phyloP scores from a whole-genome alignment of 139 green algal genomes.

The Astrephomene gubernaculifera region DNA sequence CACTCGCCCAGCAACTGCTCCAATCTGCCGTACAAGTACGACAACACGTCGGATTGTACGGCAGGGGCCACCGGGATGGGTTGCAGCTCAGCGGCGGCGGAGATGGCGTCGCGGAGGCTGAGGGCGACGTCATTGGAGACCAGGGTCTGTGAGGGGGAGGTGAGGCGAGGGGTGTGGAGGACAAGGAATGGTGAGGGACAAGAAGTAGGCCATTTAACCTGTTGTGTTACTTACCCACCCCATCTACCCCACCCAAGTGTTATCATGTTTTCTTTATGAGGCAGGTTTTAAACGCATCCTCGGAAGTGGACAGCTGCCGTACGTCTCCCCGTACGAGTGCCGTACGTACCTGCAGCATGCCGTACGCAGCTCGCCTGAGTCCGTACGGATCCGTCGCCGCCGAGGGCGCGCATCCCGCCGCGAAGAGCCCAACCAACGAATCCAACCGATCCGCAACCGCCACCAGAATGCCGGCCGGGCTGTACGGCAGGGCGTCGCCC shows the following conservation, averaged over 20 bases:
- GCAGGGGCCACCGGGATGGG: slow-evolving; percentile 73
- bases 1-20: slow-evolving; percentile 97
- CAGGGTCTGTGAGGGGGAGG: slow-evolving; percentile 65
- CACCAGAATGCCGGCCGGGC: slow-evolving; percentile 62
- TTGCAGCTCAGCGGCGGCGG: slow-evolving; percentile 77
- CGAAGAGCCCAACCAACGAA: slow-evolving; percentile 94
- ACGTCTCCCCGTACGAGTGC: too few relatives aligned
- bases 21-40: slow-evolving; percentile 84
- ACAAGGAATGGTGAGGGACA: background rate
- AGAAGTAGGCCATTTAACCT: background rate
- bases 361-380: slow-evolving; percentile 93
- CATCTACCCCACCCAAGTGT: too few relatives aligned
- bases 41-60: slow-evolving; percentile 61
- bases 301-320: too few relatives aligned
- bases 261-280: too few relatives aligned
- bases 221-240: too few relatives aligned
- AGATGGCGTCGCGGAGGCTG: slow-evolving; percentile 73
- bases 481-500: slow-evolving; percentile 81
- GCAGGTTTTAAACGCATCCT: too few relatives aligned
- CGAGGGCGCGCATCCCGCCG: slow-evolving; percentile 86
- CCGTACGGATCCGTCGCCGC: slow-evolving; percentile 94
- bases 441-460: slow-evolving; percentile 87
- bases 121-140: slow-evolving; percentile 75
- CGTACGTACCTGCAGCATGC: slow-evolving; percentile 80
- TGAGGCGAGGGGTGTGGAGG: background rate